phyloP scores from a whole-genome alignment of 140 eudicot genomes.

The Stevia rebaudiana region DNA sequence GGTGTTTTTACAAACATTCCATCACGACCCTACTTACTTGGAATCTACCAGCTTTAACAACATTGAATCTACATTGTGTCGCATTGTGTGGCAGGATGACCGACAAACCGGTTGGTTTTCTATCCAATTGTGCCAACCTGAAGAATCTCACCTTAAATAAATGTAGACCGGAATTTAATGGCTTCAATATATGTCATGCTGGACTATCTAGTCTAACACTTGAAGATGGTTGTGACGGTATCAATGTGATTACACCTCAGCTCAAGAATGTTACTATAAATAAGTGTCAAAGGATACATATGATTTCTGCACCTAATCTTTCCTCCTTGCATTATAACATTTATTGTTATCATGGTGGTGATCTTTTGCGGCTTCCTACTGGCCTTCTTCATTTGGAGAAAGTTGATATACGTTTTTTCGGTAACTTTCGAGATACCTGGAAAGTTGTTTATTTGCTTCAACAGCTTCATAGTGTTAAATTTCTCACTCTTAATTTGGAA shows the following conservation, averaged over 20 bases:
- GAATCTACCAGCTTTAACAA: constrained; percentile 13
- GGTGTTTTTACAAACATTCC: neutral
- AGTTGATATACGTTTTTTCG: neutral
- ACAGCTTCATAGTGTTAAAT: constrained; percentile 11
- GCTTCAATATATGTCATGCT: neutral
- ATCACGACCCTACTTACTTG: neutral
- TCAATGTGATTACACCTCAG: neutral
- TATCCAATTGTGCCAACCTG: neutral
- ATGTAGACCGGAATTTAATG: neutral
- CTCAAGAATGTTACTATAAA: neutral
- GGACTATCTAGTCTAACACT: neutral
- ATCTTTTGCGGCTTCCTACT: neutral
- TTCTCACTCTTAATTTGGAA: constrained; percentile 13
- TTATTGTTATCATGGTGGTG: too few relatives aligned
- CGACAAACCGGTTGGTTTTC: neutral
- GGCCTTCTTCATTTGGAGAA: constrained; percentile 7
- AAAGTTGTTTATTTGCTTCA: constrained; percentile 4
- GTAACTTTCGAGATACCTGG: neutral
- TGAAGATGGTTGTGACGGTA: too few relatives aligned
- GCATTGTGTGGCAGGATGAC: neutral
- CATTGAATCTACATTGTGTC: neutral
- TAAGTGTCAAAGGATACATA: neutral
- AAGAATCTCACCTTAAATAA: neutral
- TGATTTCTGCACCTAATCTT: constrained; percentile 10
- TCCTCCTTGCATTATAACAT: neutral